Evolutionary conservation across 2,329 filamentous ascomycete species (phyloP).

Genomic region (Juglanconis oblonga): DNA sequence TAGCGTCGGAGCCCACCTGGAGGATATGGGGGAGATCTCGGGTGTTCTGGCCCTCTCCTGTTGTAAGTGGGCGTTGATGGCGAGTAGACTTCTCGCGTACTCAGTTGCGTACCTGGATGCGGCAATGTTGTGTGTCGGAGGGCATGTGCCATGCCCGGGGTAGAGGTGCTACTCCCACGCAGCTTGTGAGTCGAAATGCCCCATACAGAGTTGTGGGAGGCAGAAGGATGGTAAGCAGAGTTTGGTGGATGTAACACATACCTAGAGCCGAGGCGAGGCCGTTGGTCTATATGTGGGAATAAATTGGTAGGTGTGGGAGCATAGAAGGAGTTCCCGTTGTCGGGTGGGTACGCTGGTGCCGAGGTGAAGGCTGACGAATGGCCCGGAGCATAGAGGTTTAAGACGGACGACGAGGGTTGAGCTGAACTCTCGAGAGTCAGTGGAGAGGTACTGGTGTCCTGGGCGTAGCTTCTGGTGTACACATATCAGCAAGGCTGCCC

Average conservation of each 20-base stretch:
- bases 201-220: conserved; percentile 7
- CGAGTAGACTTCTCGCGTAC: conserved; percentile 52
- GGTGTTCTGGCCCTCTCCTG: conserved; percentile 46
- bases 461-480: conserved; percentile 47
- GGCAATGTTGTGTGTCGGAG: conserved; percentile 52
- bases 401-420: conserved; percentile 45
- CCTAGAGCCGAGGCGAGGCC: conserved; percentile 53
- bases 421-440: conserved; percentile 51
- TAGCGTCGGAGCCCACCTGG: conserved; percentile 44
- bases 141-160: conserved; percentile 57
- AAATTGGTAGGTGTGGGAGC: conserved; percentile 39
- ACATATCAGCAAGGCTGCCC: conserved; percentile 27
- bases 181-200: conserved; percentile 31
- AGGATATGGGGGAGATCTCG: conserved; percentile 50
- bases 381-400: conserved; percentile 48
- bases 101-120: conserved; percentile 47
- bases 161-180: conserved; percentile 43
- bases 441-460: conserved; percentile 50
- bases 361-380: conserved; percentile 42
- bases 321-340: conserved; percentile 47
- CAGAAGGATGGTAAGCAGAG: conserved; percentile 12
- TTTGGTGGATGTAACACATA: conserved; percentile 37
- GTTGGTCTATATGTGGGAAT: conserved; percentile 50
- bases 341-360: conserved; percentile 47
- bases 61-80: conserved; percentile 46